Evolutionary conservation across 805 yeast genomes (phyloP), one percentile per base, ranked within the genome.

Genomic region (Wickerhamiella qilinensis): DNA sequence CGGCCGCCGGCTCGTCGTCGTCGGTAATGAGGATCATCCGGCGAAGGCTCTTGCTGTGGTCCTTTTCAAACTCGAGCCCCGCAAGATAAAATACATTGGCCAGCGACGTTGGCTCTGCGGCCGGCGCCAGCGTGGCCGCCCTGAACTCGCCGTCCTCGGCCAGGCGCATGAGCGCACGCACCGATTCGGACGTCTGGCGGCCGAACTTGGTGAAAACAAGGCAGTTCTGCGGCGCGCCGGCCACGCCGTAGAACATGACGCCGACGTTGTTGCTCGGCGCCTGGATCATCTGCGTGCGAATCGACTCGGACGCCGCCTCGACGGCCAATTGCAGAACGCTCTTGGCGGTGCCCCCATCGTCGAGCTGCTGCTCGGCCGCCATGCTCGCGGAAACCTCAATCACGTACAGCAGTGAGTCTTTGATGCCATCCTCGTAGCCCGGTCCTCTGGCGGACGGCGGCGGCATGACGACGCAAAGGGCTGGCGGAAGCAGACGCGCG

Each of bases 221-320:
- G 11, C 37, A 35, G 9, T 59, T 34, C 36, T 73, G 55, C 46
- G 71, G 24, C 21, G 40, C 24, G 21, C 37, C 58, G 20, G 50
- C 45, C 12, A 60, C 39, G 38, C 60, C 37, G 45, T 49, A 55
- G 70, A 69, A 51, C 69, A 75, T 71, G 35, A 85, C 69, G 0
- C 94, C 96, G 20, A 83, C 61, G 0, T 83, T 86, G 1, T 88
- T 77, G 33, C 65, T 63, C 1, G 85, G 82, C 29, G 71, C 57
- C 0, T 77, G 65, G 25, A 79, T 72, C 2, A 79, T 72, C 41
- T 82, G 60, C 36, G 73, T 77, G 3, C 76, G 64, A 58, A 84
- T 69, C 27, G 83, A 59, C n/a, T 71, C 73, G 38, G 67, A 62
- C 5, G 81, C 62, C 2, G 79, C 66, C 12, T 64, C 63, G 15